Conservation (phyloP, 2,329 filamentous ascomycete species). For the Aspergillus thermomutatus region DNA sequence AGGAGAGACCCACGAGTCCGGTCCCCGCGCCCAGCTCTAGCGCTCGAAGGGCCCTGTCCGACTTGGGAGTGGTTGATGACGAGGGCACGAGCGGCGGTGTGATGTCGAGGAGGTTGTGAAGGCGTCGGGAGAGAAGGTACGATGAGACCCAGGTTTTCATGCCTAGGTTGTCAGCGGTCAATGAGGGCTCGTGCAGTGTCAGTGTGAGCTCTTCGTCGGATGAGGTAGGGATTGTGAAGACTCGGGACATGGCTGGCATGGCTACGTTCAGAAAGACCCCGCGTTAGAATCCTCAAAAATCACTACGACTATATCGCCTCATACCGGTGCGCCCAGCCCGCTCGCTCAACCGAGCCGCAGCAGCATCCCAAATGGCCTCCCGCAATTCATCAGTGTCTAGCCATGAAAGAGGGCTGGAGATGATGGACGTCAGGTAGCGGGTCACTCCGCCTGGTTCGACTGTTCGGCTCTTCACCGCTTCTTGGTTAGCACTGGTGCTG, state of each 20-base stretch:
- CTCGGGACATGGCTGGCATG: slow-evolving; percentile 61
- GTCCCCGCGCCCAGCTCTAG: slow-evolving; percentile 89
- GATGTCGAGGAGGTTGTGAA: slow-evolving; percentile 47
- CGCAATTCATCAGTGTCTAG: slow-evolving; percentile 42
- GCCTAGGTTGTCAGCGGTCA: slow-evolving; percentile 84
- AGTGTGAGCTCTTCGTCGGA: slow-evolving; percentile 56
- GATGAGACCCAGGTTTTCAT: slow-evolving; percentile 96
- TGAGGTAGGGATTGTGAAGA: slow-evolving; percentile 54
- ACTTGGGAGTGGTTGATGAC: slow-evolving; percentile 16
- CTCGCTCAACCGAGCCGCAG: slow-evolving; percentile 76
- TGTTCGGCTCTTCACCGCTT: slow-evolving; percentile 26
- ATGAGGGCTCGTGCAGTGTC: slow-evolving; percentile 75
- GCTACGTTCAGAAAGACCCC: slow-evolving; percentile 33
- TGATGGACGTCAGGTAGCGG: slow-evolving; percentile 46
- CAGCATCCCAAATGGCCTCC: slow-evolving; percentile 64
- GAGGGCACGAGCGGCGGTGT: slow-evolving; percentile 30
- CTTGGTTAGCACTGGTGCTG: slow-evolving; percentile 21
- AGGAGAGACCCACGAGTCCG: slow-evolving; percentile 82
- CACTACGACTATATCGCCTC: slow-evolving; percentile 9
- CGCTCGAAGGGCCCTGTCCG: slow-evolving; percentile 34
- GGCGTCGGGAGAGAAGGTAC: slow-evolving; percentile 73
- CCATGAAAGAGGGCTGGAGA: slow-evolving; percentile 45
- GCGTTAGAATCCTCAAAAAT: background rate
- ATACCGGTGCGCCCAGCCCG: slow-evolving; percentile 72
- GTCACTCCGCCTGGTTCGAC: slow-evolving; percentile 41